Percentiles rank a stretch among this genome's conserved stretches.
Evolutionary conservation across 2,329 filamentous ascomycete genomes (phyloP).

Genomic region (Chrysoporthe cubensis): DNA sequence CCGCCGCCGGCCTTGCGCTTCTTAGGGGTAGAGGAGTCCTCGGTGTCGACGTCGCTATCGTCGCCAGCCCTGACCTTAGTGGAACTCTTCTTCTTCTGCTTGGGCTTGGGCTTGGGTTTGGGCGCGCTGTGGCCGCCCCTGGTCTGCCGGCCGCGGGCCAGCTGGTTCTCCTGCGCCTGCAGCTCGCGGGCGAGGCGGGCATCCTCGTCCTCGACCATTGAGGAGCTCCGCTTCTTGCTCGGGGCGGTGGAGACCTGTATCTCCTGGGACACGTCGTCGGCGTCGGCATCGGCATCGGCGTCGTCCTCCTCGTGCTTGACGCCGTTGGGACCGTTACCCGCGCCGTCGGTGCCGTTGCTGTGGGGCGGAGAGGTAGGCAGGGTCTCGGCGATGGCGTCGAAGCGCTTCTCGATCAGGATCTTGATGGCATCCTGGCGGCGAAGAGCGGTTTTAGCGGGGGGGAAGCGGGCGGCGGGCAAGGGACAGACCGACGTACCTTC

Average conservation of each 20-base stretch:
- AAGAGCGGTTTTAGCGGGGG: neutral
- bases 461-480: neutral
- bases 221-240: slow-evolving; percentile 68
- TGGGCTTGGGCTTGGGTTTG: slow-evolving; percentile 46
- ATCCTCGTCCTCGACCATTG: slow-evolving; percentile 72
- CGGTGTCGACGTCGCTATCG: slow-evolving; percentile 75
- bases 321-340: slow-evolving; percentile 38
- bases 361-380: slow-evolving; percentile 48
- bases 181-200: slow-evolving; percentile 84
- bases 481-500: slow-evolving; percentile 49
- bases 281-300: slow-evolving; percentile 36
- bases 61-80: slow-evolving; percentile 79
- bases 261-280: slow-evolving; percentile 43
- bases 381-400: slow-evolving; percentile 68
- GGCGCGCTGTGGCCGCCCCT: slow-evolving; percentile 76
- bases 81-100: slow-evolving; percentile 66
- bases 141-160: slow-evolving; percentile 62
- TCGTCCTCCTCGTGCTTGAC: slow-evolving; percentile 32
- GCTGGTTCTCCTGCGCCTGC: slow-evolving; percentile 87
- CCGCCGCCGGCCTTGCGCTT: slow-evolving; percentile 88
- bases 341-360: slow-evolving; percentile 39
- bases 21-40: slow-evolving; percentile 60
- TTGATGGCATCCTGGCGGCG: slow-evolving; percentile 67
- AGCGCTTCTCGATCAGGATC: slow-evolving; percentile 71
- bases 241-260: slow-evolving; percentile 56